Conservation (phyloP, 225 moss, liverwort and hornwort species). For the Takakia lepidozioides region DNA sequence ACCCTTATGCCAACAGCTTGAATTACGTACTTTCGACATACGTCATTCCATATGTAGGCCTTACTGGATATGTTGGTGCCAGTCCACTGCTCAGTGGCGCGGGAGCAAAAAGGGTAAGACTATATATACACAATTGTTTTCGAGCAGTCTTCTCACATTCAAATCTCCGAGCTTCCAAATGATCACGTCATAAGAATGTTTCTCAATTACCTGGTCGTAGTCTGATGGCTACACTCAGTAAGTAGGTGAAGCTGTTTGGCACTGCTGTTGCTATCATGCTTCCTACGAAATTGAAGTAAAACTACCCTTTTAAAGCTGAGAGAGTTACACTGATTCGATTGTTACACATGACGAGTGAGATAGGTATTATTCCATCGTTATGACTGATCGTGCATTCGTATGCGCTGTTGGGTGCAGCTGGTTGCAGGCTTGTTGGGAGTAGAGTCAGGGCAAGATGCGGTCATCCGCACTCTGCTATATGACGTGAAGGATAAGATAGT, state of each 20-base stretch:
- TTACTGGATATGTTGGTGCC: conserved; percentile 70
- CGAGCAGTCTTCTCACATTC: too few relatives aligned
- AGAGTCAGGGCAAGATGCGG: conserved; percentile 69
- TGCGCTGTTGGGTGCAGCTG: conserved; percentile 19
- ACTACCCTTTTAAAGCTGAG: too few relatives aligned
- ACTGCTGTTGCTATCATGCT: too few relatives aligned
- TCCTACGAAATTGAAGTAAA: too few relatives aligned
- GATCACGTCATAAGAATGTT: too few relatives aligned
- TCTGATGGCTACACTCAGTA: too few relatives aligned
- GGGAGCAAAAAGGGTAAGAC: conserved; percentile 38
- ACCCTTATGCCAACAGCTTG: conserved; percentile 51
- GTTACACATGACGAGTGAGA: too few relatives aligned
- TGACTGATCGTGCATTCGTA: neutral
- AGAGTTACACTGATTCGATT: too few relatives aligned
- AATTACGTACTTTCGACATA: conserved; percentile 67
- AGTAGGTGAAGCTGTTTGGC: too few relatives aligned
- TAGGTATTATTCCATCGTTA: neutral
- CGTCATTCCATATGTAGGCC: conserved; percentile 69
- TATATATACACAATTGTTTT: too few relatives aligned
- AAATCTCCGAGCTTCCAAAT: too few relatives aligned
- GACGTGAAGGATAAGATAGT: conserved; percentile 28
- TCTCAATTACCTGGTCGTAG: too few relatives aligned
- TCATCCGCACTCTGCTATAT: conserved; percentile 56
- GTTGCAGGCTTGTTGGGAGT: conserved; percentile 48
- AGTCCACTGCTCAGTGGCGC: conserved; percentile 16